Conservation (phyloP, 169 alveolate species). For the Plasmodium falciparum region DNA sequence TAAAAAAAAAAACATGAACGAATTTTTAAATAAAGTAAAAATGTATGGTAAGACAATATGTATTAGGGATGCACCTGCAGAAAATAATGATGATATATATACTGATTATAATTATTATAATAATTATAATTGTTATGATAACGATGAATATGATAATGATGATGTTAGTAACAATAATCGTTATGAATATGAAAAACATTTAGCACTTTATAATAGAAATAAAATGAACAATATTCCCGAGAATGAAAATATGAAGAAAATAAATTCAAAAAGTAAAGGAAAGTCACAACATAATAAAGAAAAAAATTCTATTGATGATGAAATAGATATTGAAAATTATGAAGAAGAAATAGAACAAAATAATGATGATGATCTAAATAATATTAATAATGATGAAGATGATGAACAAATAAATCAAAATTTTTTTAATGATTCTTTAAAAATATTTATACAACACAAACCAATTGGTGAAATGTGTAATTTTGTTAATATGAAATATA, state of each 20-base stretch:
- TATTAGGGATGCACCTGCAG: not conserved
- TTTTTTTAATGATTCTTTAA: conserved; percentile 13
- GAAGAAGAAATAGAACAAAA: conserved; percentile 22
- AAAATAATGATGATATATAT: not conserved
- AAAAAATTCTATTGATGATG: not conserved
- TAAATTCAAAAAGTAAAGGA: not conserved
- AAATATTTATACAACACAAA: conserved; percentile 62
- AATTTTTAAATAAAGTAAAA: conserved; percentile 9
- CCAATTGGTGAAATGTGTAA: conserved; percentile 40
- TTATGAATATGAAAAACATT: not conserved
- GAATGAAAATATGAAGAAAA: not conserved
- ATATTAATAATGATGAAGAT: conserved; percentile 22
- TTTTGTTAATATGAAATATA: conserved; percentile 45
- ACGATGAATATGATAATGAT: not conserved
- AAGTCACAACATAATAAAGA: conserved; percentile 11
- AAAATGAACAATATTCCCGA: too few relatives aligned
- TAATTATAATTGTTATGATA: not conserved
- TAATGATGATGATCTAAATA: not conserved
- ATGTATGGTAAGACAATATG: not conserved
- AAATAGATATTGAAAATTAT: conserved; percentile 8
- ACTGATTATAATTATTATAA: not conserved
- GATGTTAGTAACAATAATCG: conserved; percentile 8
- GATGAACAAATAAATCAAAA: not conserved
- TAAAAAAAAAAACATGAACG: not conserved
- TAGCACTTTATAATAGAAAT: too few relatives aligned